Evolutionary conservation across 495 filamentous ascomycete species (phyloP).

Genomic region (Annulohypoxylon bovei): DNA sequence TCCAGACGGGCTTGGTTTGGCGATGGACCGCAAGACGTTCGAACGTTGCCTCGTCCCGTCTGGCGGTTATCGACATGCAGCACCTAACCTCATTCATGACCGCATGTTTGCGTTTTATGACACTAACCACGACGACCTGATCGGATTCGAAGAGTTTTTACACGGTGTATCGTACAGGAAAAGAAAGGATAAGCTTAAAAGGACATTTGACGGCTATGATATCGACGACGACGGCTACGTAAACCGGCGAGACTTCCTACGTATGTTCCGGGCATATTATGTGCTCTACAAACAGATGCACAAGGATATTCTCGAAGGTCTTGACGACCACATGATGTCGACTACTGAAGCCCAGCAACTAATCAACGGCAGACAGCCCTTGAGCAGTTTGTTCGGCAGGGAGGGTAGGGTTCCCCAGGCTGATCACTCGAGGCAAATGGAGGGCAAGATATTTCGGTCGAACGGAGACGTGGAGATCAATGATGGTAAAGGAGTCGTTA

Average conservation of each 20-base stretch:
- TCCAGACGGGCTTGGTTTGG: slow-evolving; percentile 76
- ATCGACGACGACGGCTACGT: slow-evolving; percentile 90
- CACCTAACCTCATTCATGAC: slow-evolving; percentile 91
- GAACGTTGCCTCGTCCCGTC: slow-evolving; percentile 88
- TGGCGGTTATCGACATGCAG: slow-evolving; percentile 74
- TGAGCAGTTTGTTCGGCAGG: slow-evolving; percentile 75
- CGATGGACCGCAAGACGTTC: slow-evolving; percentile 91
- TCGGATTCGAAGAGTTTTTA: slow-evolving; percentile 94
- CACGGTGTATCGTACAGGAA: slow-evolving; percentile 84
- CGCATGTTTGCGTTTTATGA: slow-evolving; percentile 98
- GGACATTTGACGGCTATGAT: slow-evolving; percentile 91
- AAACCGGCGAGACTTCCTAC: slow-evolving; percentile 86
- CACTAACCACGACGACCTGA: slow-evolving; percentile 83
- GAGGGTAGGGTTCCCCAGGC: slow-evolving; percentile 69
- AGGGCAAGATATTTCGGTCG: slow-evolving; percentile 69
- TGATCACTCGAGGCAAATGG: slow-evolving; percentile 64
- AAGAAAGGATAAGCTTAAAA: slow-evolving; percentile 75
- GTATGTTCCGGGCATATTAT: slow-evolving; percentile 92
- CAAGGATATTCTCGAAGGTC: slow-evolving; percentile 79
- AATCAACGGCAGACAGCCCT: slow-evolving; percentile 76
- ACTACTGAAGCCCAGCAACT: slow-evolving; percentile 76
- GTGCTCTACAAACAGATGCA: slow-evolving; percentile 85
- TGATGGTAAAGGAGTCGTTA: slow-evolving; percentile 56
- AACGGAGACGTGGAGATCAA: slow-evolving; percentile 71
- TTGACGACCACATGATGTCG: slow-evolving; percentile 82